Percentiles rank a stretch among this genome's conserved stretches.
Evolutionary conservation across 1,284 basidiomycete species (phyloP).

Genomic region (Coriolopsis trogii): DNA sequence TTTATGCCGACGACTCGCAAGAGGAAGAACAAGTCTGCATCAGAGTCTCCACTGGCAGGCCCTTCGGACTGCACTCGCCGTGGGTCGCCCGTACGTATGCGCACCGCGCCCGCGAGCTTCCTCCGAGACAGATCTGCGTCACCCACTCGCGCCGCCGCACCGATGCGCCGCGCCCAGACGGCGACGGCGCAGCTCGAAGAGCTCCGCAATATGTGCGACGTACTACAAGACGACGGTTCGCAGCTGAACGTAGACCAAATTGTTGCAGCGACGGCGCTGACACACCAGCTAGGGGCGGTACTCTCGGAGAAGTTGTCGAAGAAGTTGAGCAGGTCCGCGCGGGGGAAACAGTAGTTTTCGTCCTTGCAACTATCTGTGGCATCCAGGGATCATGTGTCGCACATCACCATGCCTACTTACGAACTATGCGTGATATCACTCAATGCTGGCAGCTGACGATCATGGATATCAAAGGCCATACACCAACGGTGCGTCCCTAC

Average conservation of each 20-base stretch:
- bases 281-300: conserved; percentile 15
- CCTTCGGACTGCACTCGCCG: not conserved
- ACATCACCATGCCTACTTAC: too few relatives aligned
- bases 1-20: not conserved
- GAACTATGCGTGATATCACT: too few relatives aligned
- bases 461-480: too few relatives aligned
- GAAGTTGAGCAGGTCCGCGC: conserved; percentile 1
- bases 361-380: too few relatives aligned
- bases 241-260: conserved; percentile 24
- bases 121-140: not conserved
- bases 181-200: conserved; percentile 15
- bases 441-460: too few relatives aligned
- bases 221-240: conserved; percentile 20
- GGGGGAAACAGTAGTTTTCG: not conserved
- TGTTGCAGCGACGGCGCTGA: conserved; percentile 16
- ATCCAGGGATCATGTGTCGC: too few relatives aligned
- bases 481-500: too few relatives aligned
- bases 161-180: conserved; percentile 18
- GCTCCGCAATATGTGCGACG: conserved; percentile 19
- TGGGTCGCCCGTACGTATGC: conserved; percentile 10
- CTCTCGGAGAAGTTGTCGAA: conserved; percentile 20
- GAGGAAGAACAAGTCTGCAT: too few relatives aligned
- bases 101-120: conserved; percentile 18
- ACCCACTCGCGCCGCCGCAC: not conserved
- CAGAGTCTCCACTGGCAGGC: too few relatives aligned